These are phyloP conservation scores for Trichophyton benhamiae DNA, from an alignment of 2,329 filamentous ascomycete genomes.

Conservation along the genomic window DNA sequence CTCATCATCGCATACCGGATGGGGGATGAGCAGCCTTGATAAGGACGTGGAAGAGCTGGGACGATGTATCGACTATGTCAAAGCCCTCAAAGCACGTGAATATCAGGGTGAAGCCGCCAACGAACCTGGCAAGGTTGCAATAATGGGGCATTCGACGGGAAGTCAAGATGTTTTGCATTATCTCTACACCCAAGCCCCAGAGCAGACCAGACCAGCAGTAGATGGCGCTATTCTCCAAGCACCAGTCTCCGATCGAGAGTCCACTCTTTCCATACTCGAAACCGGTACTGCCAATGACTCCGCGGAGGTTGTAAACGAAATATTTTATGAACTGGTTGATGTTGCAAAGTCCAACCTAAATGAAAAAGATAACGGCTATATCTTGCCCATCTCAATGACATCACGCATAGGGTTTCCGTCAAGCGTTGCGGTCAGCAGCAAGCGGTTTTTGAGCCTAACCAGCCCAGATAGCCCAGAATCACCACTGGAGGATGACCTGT, in stretches of 20 bases:
- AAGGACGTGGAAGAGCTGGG: constrained; percentile 45
- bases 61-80: constrained; percentile 41
- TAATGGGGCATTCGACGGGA: constrained; percentile 59
- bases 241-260: constrained; percentile 64
- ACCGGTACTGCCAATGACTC: constrained; percentile 11
- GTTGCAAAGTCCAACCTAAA: constrained; percentile 21
- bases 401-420: constrained; percentile 21
- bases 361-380: constrained; percentile 16
- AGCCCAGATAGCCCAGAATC: constrained; percentile 40
- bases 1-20: constrained; percentile 43
- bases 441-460: constrained; percentile 46
- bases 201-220: constrained; percentile 39
- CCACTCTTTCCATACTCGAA: constrained; percentile 29
- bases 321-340: constrained; percentile 25
- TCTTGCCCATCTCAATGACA: constrained; percentile 26
- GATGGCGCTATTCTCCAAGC: constrained; percentile 72
- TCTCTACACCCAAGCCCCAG: constrained; percentile 25
- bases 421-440: constrained; percentile 41
- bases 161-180: constrained; percentile 60
- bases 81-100: constrained; percentile 19
- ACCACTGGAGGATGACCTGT: constrained; percentile 71
- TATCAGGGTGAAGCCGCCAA: constrained; percentile 1
- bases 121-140: constrained; percentile 42
- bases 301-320: constrained; percentile 12
- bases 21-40: constrained; percentile 42